Evolutionary conservation across 108 stramenopile genomes (phyloP).

Genomic region (Aurantiochytrium sp.): DNA sequence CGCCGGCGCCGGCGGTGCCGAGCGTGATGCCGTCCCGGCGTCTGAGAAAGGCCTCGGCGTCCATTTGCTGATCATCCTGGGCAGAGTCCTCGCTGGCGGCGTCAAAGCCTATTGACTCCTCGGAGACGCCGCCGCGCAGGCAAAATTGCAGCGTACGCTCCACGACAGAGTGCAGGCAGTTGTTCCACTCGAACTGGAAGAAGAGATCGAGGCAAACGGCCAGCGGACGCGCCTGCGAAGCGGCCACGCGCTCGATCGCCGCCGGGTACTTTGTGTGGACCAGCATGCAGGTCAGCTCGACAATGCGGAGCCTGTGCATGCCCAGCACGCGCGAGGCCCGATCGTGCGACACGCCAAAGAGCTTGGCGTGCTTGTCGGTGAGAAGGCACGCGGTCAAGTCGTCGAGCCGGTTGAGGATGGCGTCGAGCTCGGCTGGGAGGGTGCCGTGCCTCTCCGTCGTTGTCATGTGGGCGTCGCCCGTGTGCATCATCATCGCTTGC

Average conservation of each 20-base stretch:
- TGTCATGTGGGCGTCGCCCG: not conserved
- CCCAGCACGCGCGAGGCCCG: not conserved
- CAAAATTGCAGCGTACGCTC: constrained; percentile 16
- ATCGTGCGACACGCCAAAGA: not conserved
- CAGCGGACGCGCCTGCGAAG: not conserved
- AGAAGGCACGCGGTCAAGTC: not conserved
- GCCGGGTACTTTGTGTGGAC: not conserved
- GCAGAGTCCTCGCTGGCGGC: not conserved
- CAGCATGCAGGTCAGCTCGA: not conserved
- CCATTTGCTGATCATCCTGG: not conserved
- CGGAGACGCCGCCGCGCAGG: constrained; percentile 1
- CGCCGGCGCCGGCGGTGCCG: not conserved
- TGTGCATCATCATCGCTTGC: not conserved
- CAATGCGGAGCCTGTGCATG: constrained; percentile 8
- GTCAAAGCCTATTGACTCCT: constrained; percentile 24
- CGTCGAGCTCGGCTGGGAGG: not conserved
- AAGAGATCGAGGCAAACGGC: not conserved
- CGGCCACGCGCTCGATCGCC: not conserved
- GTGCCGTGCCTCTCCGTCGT: not conserved
- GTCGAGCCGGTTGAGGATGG: not conserved
- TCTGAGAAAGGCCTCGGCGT: not conserved
- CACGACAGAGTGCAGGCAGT: constrained; percentile 13
- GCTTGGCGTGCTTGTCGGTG: not conserved
- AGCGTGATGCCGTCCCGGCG: not conserved
- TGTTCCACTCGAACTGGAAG: constrained; percentile 29